Conservation (phyloP, 1,284 basidiomycete genomes). For the Ganoderma resinaceum region DNA sequence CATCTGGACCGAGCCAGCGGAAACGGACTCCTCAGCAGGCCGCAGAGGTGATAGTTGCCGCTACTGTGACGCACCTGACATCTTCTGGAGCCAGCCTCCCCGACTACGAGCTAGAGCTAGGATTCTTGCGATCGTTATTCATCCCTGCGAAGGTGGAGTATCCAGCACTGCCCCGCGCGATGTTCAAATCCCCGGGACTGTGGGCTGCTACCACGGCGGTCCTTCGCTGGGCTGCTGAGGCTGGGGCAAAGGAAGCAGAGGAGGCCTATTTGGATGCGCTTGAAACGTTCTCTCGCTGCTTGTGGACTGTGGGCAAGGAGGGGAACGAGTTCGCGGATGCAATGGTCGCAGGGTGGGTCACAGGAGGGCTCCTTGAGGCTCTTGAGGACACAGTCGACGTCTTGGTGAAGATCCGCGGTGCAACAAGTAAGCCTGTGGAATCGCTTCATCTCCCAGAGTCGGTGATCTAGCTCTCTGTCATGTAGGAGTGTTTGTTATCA, state of each 20-base stretch:
- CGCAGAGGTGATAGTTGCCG: slow-evolving; percentile 11
- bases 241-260: slow-evolving; percentile 8
- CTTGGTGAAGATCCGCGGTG: slow-evolving; percentile 5
- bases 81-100: neutral
- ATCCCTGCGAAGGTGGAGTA: neutral
- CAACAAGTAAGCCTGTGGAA: slow-evolving; percentile 2
- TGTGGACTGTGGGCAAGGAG: neutral
- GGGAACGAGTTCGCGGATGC: slow-evolving; percentile 4
- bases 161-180: slow-evolving; percentile 10
- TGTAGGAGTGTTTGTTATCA: neutral
- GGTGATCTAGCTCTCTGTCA: neutral
- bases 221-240: slow-evolving; percentile 8
- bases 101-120: slow-evolving; percentile 8
- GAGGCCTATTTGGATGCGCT: slow-evolving; percentile 6
- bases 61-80: slow-evolving; percentile 5
- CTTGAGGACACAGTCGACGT: slow-evolving; percentile 11
- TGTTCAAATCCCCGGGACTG: slow-evolving; percentile 11
- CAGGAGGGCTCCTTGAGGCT: slow-evolving; percentile 10
- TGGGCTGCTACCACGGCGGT: slow-evolving; percentile 2
- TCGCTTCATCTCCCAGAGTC: neutral
- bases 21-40: slow-evolving; percentile 18
- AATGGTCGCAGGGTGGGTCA: slow-evolving; percentile 5
- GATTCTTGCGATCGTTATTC: slow-evolving; percentile 1
- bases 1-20: neutral
- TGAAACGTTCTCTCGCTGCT: neutral